Base-by-base conservation (phyloP, 257 asterid species). In the Forsythia suspensa region DNA sequence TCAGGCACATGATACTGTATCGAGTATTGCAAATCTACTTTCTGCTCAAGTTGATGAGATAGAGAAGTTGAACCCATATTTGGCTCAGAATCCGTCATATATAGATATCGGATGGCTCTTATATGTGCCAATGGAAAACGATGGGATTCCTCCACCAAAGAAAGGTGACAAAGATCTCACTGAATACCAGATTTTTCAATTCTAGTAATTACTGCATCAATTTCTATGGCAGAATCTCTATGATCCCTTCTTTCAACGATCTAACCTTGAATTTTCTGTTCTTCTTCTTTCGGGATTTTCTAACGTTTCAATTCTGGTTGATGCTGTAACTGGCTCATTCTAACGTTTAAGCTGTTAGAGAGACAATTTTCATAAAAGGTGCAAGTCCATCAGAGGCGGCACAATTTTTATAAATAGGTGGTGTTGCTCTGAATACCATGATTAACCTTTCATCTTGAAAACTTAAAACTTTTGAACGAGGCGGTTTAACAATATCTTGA, bases 101-200 rank as follows among this genome's bases (percentile, higher is more conserved):
- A 78, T 94, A 44, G 84, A 81, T 38, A 34, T 70, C 5, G 96
- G 92, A 48, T 92, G 97, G 95, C 71, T 90, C 51, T 77, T 94
- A 34, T 94, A 87, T 77, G 91, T 92, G 46, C 95, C 98, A 0
- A 80, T 86, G 92, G 88, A 84, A 42, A 85, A 81, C 79, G 77
- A 82, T 73, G 92, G 91, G 15, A 76, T 84, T 80, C 86, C 77
- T 71, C 41, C 40, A 13, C 79, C 82, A 38, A 77, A 78, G 77
- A 80, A 80, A 66, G 84, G 89, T 88, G 63, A 82, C 76, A 61
- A 48, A 40, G 21, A 52, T 84, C 42, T 74, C 40, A 46, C 21
- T 39, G 59, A 57, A 39, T 36, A 59, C 18, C 29, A 57, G 7
- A 57, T 4, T n/a, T 57, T 61, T 24, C 24, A n/a, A 16, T 18